Base-by-base conservation (phyloP, 169 alveolate genomes). In the Eimeria maxima region DNA sequence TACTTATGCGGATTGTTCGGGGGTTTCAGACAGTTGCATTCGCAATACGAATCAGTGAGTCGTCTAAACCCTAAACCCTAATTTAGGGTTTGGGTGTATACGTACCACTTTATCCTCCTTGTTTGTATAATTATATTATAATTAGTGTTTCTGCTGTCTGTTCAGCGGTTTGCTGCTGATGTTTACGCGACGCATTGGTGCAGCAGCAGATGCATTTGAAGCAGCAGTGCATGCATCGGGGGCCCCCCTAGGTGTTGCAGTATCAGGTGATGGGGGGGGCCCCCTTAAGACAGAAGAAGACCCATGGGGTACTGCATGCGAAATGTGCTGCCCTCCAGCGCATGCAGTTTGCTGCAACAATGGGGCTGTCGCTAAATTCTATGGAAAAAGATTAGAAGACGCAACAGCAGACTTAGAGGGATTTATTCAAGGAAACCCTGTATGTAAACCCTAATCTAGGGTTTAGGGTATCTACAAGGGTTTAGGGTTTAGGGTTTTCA, bases 401-500 rank as follows among this genome's bases (percentile, higher is more conserved):
- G 38, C 57, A 44, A 18, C 47, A 44, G 60, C 60, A 14, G 67
- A 42, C 65, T 14, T 53, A 8, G 60, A 53, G 69, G 44, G 44
- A 20, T 78, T 78, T 22, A 57, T 24, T 42, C 89, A 20, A 6
- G 69, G 60, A 65, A 53, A 4, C 45, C 50, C 42, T 7, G 16
- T 47, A 57, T 42, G 33, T 57, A 78, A 33, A 33, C 33, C 13
- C 65, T 13, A 78, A 78, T 18, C 29, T 44, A 38, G 89, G 44
- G 60, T 57, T 16, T 27, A 44, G 22, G 20, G 65, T 60, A 7
- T 29, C 8, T 29, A 14, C 14, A 0, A 78, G 89, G 89, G 67
- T 78, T 42, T 47, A 78, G 67, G 89, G 89, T 78, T 78, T 78
- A 78, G 60, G 89, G 89, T 78, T 78, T 78, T n/a, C n/a, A n/a